Conservation (phyloP, 2,329 filamentous ascomycete genomes). For the Cladosporium sp. region DNA sequence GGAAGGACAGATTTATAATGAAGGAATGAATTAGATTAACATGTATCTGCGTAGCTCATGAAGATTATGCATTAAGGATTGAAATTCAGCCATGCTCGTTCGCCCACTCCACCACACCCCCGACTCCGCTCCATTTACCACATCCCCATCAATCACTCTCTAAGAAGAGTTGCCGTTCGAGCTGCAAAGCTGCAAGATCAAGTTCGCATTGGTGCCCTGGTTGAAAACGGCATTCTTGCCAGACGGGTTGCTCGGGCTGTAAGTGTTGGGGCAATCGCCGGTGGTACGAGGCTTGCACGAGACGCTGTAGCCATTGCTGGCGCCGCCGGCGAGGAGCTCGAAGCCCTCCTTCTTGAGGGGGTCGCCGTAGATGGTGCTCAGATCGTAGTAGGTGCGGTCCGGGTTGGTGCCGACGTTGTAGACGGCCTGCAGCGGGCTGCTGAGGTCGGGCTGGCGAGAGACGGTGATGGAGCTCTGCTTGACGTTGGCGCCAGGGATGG, state of each 20-base stretch:
- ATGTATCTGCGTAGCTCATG: not conserved
- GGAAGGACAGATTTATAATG: not conserved
- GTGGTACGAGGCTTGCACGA: conserved; percentile 1
- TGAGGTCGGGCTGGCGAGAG: conserved; percentile 11
- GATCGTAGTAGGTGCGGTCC: conserved; percentile 13
- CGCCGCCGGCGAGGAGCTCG: conserved; percentile 6
- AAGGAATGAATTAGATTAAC: not conserved
- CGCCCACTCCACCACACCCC: not conserved
- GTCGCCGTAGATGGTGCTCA: conserved; percentile 11
- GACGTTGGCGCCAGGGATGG: conserved; percentile 10
- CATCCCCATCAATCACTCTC: not conserved
- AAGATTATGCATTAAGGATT: not conserved
- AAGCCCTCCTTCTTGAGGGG: conserved; percentile 10
- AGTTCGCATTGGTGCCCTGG: conserved; percentile 12
- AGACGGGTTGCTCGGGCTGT: conserved; percentile 10
- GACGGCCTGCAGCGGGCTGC: conserved; percentile 11
- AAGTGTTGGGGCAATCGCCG: conserved; percentile 13
- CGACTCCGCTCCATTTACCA: not conserved
- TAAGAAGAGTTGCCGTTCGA: conserved; percentile 12
- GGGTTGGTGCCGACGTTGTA: conserved; percentile 12
- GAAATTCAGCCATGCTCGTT: not conserved
- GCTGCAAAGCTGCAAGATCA: conserved; percentile 12
- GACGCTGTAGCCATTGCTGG: conserved; percentile 9
- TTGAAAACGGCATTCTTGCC: conserved; percentile 13
- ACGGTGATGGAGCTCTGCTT: conserved; percentile 8